Evolutionary conservation across 2,329 filamentous ascomycete species (phyloP).

Genomic region (Cadophora sp.): DNA sequence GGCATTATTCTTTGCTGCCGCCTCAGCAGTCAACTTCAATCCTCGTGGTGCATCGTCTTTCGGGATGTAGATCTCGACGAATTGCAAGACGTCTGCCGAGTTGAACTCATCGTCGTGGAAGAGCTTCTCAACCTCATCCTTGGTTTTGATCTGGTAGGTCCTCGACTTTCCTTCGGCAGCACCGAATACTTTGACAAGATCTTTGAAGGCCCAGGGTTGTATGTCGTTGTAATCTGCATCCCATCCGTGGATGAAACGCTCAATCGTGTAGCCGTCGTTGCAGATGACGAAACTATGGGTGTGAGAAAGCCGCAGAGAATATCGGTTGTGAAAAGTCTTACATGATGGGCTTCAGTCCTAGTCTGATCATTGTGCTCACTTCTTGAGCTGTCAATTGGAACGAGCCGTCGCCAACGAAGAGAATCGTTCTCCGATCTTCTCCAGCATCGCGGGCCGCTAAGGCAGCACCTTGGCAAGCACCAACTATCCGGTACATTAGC

Average conservation of each 20-base stretch:
- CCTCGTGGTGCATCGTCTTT: slow-evolving; percentile 78
- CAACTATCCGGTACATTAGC: slow-evolving; percentile 49
- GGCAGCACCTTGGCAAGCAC: slow-evolving; percentile 71
- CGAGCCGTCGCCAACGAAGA: slow-evolving; percentile 89
- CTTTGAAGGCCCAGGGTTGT: slow-evolving; percentile 74
- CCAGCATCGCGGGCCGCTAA: slow-evolving; percentile 73
- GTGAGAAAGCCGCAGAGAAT: slow-evolving; percentile 10
- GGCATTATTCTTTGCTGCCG: slow-evolving; percentile 72
- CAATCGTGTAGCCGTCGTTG: slow-evolving; percentile 90
- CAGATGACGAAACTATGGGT: slow-evolving; percentile 74
- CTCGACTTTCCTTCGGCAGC: slow-evolving; percentile 61
- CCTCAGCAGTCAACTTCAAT: slow-evolving; percentile 73
- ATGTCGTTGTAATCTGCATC: slow-evolving; percentile 84
- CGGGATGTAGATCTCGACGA: slow-evolving; percentile 84
- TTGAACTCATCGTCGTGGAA: slow-evolving; percentile 71
- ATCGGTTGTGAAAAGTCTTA: slow-evolving; percentile 49
- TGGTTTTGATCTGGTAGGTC: slow-evolving; percentile 73
- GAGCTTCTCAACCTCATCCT: slow-evolving; percentile 69
- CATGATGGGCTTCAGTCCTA: slow-evolving; percentile 78
- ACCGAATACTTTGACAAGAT: slow-evolving; percentile 72
- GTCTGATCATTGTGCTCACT: slow-evolving; percentile 81
- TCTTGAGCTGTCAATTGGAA: slow-evolving; percentile 88
- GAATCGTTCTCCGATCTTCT: slow-evolving; percentile 69
- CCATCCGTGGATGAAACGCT: slow-evolving; percentile 87
- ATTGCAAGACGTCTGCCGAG: slow-evolving; percentile 61